A percentile compares a stretch with the other conserved stretches of the same genome.
These are phyloP conservation scores for Melampsora abietis-canadensis DNA, from an alignment of 1,284 basidiomycete species.

Conservation along the genomic window DNA sequence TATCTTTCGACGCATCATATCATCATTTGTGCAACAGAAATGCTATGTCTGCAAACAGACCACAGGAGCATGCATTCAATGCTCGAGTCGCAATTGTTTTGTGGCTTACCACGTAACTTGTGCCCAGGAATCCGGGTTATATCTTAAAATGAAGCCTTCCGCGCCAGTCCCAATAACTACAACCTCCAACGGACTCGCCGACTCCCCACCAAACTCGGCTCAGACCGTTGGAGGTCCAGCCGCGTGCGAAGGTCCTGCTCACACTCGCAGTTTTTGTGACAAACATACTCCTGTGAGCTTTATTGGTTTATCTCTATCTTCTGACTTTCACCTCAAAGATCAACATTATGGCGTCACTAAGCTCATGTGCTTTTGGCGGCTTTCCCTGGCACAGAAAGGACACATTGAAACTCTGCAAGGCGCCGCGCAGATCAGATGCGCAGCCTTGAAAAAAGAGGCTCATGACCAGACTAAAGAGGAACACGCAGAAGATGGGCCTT, in stretches of 20 bases:
- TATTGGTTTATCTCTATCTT: slow-evolving; percentile 22
- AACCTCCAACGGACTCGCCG: slow-evolving; percentile 5
- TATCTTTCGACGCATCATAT: neutral
- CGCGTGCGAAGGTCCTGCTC: slow-evolving; percentile 7
- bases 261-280: slow-evolving; percentile 75
- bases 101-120: slow-evolving; percentile 94
- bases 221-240: slow-evolving; percentile 9
- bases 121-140: slow-evolving; percentile 75
- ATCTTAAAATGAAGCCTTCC: slow-evolving; percentile 59
- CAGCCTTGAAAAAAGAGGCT: neutral
- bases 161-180: slow-evolving; percentile 15
- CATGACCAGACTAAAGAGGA: neutral
- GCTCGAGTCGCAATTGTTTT: slow-evolving; percentile 84
- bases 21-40: slow-evolving; percentile 58
- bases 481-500: neutral
- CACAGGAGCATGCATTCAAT: slow-evolving; percentile 93
- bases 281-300: slow-evolving; percentile 76
- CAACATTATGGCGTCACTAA: neutral
- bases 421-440: slow-evolving; percentile 57
- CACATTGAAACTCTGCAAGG: slow-evolving; percentile 63
- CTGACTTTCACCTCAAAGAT: neutral
- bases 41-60: slow-evolving; percentile 80
- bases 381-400: slow-evolving; percentile 59
- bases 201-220: slow-evolving; percentile 1
- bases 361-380: neutral